These are phyloP conservation scores for Boletus vermiculosoides DNA, from an alignment of 768 basidiomycete species.

Conservation along the genomic window DNA sequence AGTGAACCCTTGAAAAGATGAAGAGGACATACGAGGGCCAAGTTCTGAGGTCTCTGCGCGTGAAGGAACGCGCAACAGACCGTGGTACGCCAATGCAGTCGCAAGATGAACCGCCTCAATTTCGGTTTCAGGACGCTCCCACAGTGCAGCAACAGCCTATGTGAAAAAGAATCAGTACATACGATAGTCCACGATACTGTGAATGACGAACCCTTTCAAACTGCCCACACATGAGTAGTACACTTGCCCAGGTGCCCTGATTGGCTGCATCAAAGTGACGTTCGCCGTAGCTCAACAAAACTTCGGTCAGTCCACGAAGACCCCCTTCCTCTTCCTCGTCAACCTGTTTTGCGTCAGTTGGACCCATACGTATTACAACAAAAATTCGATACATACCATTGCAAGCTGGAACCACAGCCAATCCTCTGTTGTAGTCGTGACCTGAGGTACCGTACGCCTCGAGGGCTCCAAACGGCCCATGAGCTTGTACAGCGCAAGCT, in stretches of 20 bases:
- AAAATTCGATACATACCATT: constrained; percentile 47
- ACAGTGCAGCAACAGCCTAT: constrained; percentile 87
- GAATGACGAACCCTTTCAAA: constrained; percentile 75
- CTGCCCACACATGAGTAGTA: constrained; percentile 88
- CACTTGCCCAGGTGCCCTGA: constrained; percentile 74
- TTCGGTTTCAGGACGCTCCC: constrained; percentile 84
- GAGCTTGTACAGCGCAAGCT: constrained; percentile 92
- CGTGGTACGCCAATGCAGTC: constrained; percentile 90
- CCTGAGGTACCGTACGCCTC: constrained; percentile 73
- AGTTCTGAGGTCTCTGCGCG: constrained; percentile 81
- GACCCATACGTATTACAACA: not conserved
- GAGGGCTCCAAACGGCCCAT: constrained; percentile 89
- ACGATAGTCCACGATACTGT: too few relatives aligned
- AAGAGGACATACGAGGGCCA: constrained; percentile 62
- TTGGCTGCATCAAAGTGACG: constrained; percentile 73
- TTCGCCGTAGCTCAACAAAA: constrained; percentile 74
- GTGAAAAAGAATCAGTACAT: not conserved
- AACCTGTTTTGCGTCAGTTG: constrained; percentile 41
- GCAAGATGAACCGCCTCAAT: constrained; percentile 94
- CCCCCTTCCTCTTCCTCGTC: constrained; percentile 83
- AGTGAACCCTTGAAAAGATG: not conserved
- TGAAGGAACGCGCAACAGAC: constrained; percentile 80
- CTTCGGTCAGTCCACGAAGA: constrained; percentile 70
- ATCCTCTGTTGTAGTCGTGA: constrained; percentile 92
- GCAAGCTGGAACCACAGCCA: constrained; percentile 98